A percentile compares a stretch with the other conserved stretches of the same genome.
Conservation (phyloP, 345 rosid genomes). For the Populus simonii region DNA sequence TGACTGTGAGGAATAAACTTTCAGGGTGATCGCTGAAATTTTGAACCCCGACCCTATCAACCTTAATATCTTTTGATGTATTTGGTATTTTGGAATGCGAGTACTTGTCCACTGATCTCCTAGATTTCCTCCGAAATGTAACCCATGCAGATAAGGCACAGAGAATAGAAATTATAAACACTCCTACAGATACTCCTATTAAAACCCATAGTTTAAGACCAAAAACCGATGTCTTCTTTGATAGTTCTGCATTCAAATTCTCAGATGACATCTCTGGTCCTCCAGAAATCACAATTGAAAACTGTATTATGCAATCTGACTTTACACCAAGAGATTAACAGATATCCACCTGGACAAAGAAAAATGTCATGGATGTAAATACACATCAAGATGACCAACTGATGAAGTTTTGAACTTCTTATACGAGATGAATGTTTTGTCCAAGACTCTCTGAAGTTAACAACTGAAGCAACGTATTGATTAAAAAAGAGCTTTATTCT, state of each 20-base stretch:
- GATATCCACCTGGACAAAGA: constrained; percentile 32
- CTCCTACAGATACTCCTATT: constrained; percentile 72
- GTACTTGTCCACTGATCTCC: constrained; percentile 48
- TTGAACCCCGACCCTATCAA: constrained; percentile 66
- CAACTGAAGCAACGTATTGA: not conserved
- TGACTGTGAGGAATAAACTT: constrained; percentile 39
- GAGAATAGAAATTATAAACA: constrained; percentile 76
- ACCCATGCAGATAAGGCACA: constrained; percentile 77
- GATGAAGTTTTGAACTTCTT: constrained; percentile 4
- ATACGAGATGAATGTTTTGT: not conserved
- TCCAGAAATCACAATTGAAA: constrained; percentile 13
- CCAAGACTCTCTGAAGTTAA: not conserved
- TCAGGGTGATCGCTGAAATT: constrained; percentile 45
- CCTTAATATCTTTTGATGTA: constrained; percentile 80
- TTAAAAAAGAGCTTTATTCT: not conserved
- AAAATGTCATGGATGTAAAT: constrained; percentile 15
- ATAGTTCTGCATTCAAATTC: constrained; percentile 63
- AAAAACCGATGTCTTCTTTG: constrained; percentile 71
- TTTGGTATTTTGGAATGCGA: constrained; percentile 67
- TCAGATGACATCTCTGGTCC: constrained; percentile 59
- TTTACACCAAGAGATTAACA: constrained; percentile 13
- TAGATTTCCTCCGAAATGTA: constrained; percentile 63
- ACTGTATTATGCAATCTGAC: not conserved
- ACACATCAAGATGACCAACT: not conserved
- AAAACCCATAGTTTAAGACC: constrained; percentile 91